Conservation (phyloP, 306 rosid genomes). For the Fagus sylvatica region DNA sequence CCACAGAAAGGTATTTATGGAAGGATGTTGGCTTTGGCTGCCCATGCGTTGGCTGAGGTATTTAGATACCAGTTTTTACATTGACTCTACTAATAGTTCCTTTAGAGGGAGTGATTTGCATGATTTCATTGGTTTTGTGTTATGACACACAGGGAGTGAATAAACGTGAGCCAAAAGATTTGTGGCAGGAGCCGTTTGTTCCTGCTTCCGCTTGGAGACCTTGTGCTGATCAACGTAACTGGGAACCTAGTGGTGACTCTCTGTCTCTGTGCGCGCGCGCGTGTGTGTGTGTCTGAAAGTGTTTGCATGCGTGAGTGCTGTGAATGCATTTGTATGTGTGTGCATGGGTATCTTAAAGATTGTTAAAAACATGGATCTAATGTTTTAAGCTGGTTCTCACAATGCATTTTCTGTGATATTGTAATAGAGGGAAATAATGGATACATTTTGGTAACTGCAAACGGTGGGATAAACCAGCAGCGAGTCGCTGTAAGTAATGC, state of each 20-base stretch:
- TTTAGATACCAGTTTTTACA: slow-evolving; percentile 6
- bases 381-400: slow-evolving; percentile 28
- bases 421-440: slow-evolving; percentile 74
- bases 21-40: slow-evolving; percentile 84
- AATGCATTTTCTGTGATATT: slow-evolving; percentile 28
- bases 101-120: background rate
- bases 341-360: slow-evolving; percentile 9
- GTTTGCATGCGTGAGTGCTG: slow-evolving; percentile 5
- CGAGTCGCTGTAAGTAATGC: slow-evolving; percentile 86
- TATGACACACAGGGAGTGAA: slow-evolving; percentile 53
- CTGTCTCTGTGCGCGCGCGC: background rate
- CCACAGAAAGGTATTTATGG: slow-evolving; percentile 53
- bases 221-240: slow-evolving; percentile 79
- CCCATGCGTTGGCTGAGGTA: slow-evolving; percentile 99
- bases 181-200: slow-evolving; percentile 88
- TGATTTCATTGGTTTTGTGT: slow-evolving; percentile 35
- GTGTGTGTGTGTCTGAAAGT: slow-evolving; percentile 4
- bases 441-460: slow-evolving; percentile 87
- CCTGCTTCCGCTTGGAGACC: slow-evolving; percentile 94
- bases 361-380: background rate
- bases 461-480: slow-evolving; percentile 98
- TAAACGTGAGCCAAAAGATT: slow-evolving; percentile 89
- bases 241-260: slow-evolving; percentile 72
- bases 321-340: slow-evolving; percentile 8
- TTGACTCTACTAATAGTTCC: slow-evolving; percentile 10